A percentile compares a stretch with the other conserved stretches of the same genome.
Evolutionary conservation across 305 asterid species (phyloP).

Genomic region (Salvia sclarea): DNA sequence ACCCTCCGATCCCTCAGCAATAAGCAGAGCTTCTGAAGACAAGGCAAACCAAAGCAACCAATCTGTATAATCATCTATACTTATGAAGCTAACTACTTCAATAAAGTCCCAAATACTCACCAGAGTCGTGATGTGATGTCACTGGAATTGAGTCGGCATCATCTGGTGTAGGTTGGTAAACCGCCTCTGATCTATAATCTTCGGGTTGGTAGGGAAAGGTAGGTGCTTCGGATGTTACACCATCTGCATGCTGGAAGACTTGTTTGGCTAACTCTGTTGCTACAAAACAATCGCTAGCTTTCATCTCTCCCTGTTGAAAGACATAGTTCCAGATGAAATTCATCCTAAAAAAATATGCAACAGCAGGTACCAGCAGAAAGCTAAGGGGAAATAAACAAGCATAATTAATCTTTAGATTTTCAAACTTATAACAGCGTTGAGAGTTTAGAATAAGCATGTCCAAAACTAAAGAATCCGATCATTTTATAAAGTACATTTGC

Average conservation of each 20-base stretch:
- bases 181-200: conserved; percentile 40
- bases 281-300: conserved; percentile 40
- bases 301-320: conserved; percentile 50
- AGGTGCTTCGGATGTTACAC: conserved; percentile 39
- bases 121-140: conserved; percentile 39
- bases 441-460: neutral
- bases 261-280: conserved; percentile 42
- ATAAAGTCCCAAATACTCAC: conserved; percentile 36
- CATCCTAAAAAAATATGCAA: neutral
- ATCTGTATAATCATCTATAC: conserved; percentile 27
- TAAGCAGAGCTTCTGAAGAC: conserved; percentile 34
- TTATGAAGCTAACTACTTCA: conserved; percentile 27
- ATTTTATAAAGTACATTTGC: neutral
- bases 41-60: conserved; percentile 33
- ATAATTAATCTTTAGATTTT: neutral
- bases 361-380: neutral
- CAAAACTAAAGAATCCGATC: conserved; percentile 6
- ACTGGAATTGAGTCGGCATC: conserved; percentile 39
- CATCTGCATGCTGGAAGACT: conserved; percentile 43
- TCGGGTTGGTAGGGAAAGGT: conserved; percentile 45
- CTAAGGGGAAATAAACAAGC: neutral
- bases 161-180: conserved; percentile 36
- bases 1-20: conserved; percentile 31
- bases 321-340: conserved; percentile 3
- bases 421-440: neutral